These are phyloP conservation scores for Fusarium subtropicale DNA, from an alignment of 2,329 filamentous ascomycete species.

Conservation along the genomic window DNA sequence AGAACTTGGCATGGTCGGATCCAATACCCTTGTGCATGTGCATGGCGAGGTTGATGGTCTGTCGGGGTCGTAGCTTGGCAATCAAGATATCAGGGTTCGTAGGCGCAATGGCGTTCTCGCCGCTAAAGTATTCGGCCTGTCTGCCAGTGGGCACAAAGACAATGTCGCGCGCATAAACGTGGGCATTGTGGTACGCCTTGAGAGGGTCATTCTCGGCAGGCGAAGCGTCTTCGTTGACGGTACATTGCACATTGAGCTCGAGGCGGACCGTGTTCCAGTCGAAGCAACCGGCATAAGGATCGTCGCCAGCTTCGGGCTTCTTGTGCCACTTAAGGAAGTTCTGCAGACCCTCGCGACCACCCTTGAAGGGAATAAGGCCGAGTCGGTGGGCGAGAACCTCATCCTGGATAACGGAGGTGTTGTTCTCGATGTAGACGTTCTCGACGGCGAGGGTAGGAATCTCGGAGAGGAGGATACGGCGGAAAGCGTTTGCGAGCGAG, in stretches of 20 bases:
- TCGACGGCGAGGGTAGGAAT: conserved; percentile 95
- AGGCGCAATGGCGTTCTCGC: conserved; percentile 75
- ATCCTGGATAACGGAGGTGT: conserved; percentile 97
- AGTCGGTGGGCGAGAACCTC: conserved; percentile 93
- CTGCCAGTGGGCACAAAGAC: conserved; percentile 80
- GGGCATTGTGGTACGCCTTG: conserved; percentile 87
- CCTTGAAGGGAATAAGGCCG: conserved; percentile 90
- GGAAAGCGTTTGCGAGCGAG: conserved; percentile 95
- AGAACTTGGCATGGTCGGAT: conserved; percentile 96
- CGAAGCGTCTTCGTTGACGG: conserved; percentile 77
- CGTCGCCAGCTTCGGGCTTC: conserved; percentile 73
- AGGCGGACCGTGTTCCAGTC: conserved; percentile 92
- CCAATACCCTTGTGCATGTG: conserved; percentile 97
- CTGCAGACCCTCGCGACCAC: conserved; percentile 77
- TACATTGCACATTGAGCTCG: conserved; percentile 81
- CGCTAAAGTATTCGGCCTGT: conserved; percentile 76
- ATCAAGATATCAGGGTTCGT: conserved; percentile 94
- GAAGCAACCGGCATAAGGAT: conserved; percentile 68
- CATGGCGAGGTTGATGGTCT: conserved; percentile 86
- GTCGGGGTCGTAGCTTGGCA: conserved; percentile 91
- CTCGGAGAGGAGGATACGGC: conserved; percentile 93
- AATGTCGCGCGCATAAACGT: conserved; percentile 83
- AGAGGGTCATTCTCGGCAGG: conserved; percentile 81
- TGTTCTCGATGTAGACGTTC: conserved; percentile 92
- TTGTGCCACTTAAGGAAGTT: conserved; percentile 85